phyloP scores from a whole-genome alignment of 495 filamentous ascomycete genomes.

The Daldinia concentrica region DNA sequence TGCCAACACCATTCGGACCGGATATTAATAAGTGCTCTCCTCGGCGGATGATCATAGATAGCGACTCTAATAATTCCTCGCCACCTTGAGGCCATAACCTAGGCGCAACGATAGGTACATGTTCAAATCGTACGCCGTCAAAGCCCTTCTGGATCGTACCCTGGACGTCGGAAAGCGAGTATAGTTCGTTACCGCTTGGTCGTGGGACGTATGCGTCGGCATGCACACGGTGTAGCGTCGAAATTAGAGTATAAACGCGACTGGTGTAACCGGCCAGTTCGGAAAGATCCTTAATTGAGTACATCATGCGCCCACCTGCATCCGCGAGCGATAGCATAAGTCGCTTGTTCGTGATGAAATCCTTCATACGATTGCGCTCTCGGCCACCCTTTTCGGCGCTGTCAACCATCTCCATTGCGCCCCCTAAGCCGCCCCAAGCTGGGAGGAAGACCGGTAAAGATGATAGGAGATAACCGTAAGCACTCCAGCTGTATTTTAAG shows the following conservation, averaged over 20 bases:
- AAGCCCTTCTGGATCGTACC: slow-evolving; percentile 94
- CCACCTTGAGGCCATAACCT: slow-evolving; percentile 84
- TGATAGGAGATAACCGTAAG: slow-evolving; percentile 92
- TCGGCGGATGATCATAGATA: slow-evolving; percentile 85
- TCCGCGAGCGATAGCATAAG: slow-evolving; percentile 98
- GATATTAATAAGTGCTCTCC: slow-evolving; percentile 96
- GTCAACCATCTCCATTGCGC: slow-evolving; percentile 68
- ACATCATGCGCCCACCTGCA: slow-evolving; percentile 98
- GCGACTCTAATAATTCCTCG: slow-evolving; percentile 86
- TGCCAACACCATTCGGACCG: slow-evolving; percentile 94
- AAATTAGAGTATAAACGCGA: slow-evolving; percentile 93
- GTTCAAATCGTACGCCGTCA: slow-evolving; percentile 91
- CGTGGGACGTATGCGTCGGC: slow-evolving; percentile 84
- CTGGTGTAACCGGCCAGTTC: slow-evolving; percentile 96
- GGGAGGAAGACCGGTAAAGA: slow-evolving; percentile 95
- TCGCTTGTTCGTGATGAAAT: slow-evolving; percentile 99
- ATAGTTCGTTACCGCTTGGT: slow-evolving; percentile 76
- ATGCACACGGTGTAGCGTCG: slow-evolving; percentile 92
- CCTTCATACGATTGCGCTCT: slow-evolving; percentile 89
- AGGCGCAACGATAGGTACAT: slow-evolving; percentile 92
- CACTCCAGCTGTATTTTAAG: slow-evolving; percentile 97
- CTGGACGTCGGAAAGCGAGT: slow-evolving; percentile 87
- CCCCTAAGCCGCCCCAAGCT: slow-evolving; percentile 87
- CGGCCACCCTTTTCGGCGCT: slow-evolving; percentile 60
- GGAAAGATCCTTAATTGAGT: slow-evolving; percentile 97